Base-by-base conservation (phyloP, 2,329 filamentous ascomycete species). In the Didymella arachidicola region DNA sequence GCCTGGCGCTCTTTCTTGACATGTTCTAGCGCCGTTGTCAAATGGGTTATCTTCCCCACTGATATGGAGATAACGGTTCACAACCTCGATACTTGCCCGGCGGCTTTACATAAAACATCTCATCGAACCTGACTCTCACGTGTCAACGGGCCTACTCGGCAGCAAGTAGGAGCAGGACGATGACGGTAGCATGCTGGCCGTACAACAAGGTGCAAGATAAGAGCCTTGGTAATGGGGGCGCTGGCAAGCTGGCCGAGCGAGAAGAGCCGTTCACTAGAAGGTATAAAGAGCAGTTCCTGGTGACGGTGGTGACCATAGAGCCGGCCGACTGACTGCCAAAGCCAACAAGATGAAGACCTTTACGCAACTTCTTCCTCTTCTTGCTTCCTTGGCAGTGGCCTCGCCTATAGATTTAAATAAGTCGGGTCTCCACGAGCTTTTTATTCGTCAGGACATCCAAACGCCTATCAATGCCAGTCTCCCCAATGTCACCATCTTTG, bases 401-500 rank as follows among this genome's bases (percentile, higher is more conserved):
- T 65, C 67, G 12, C 71, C 71, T 22, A 55, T 73, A 7, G 59
- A 65, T 30, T 53, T 66, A 14, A 55, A 59, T 36, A 59, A 51
- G 50, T 57, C 63, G 6, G 53, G 52, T 10, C 27, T 65, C 2
- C 64, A 71, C 56, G 57, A 63, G 18, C 62, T 75, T 2, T 70
- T 73, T 41, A 47, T 65, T 8, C 66, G 73, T 25, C 70, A 74
- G 54, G 71, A 75, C 39, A 64, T 74, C 38, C 63, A 75, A 49
- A 68, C 72, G 8, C 59, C 72, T 29, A 67, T 78, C 56, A 82
- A 83, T 57, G 73, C 76, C n/a, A 79, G 75, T 32, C 77, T 85
- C 0, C 83, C 83, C 10, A 86, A 85, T 65, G 76, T 87, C 50
- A 86, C 83, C 58, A 84, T 86, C 60, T 85, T 84, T 62, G 81